Percentiles rank a stretch among this genome's conserved stretches.
These are phyloP conservation scores for Vigna trinervia DNA, from an alignment of 306 rosid species.

Conservation along the genomic window DNA sequence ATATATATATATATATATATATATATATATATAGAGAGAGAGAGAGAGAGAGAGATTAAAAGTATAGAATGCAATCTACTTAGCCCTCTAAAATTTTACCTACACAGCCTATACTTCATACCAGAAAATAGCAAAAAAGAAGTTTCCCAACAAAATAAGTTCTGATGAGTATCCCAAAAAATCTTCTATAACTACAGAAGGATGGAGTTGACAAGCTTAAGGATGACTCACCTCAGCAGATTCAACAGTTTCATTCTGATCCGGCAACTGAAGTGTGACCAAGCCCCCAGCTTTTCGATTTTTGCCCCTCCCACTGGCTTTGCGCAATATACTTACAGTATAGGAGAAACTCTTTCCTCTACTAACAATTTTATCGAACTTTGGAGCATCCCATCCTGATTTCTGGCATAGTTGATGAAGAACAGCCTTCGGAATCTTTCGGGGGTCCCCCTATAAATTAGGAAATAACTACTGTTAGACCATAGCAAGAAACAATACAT, in stretches of 20 bases:
- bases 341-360: slow-evolving; percentile 71
- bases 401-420: slow-evolving; percentile 96
- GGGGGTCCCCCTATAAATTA: slow-evolving; percentile 71
- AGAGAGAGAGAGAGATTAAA: background rate
- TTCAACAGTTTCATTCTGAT: slow-evolving; percentile 65
- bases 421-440: slow-evolving; percentile 89
- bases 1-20: too few relatives aligned
- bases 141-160: background rate
- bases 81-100: background rate
- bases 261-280: slow-evolving; percentile 86
- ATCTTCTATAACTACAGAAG: background rate
- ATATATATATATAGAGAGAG: too few relatives aligned
- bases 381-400: slow-evolving; percentile 99
- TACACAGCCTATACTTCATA: background rate
- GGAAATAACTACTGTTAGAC: slow-evolving; percentile 28
- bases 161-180: background rate
- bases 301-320: slow-evolving; percentile 95
- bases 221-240: slow-evolving; percentile 78
- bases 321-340: slow-evolving; percentile 77
- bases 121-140: slow-evolving; percentile 1
- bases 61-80: background rate
- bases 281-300: slow-evolving; percentile 93
- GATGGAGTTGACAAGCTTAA: slow-evolving; percentile 17
- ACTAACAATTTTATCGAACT: slow-evolving; percentile 70
- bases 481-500: slow-evolving; percentile 19